Evolutionary conservation across 164 flowering plant genomes (phyloP), one percentile per base, ranked within the genome.

Genomic region (Vitis riparia): DNA sequence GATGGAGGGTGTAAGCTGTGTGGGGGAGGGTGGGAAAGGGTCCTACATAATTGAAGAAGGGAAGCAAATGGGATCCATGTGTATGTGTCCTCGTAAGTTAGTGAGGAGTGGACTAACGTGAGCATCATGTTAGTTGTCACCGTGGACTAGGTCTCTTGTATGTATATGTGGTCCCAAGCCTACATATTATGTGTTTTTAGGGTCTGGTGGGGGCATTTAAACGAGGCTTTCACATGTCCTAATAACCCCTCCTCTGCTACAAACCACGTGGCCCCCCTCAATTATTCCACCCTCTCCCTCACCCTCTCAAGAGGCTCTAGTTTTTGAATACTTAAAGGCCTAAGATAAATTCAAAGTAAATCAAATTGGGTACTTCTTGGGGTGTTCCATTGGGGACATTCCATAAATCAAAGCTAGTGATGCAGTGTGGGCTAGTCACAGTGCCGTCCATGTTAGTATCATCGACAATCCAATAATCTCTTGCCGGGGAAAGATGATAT

Each of bases 201-300:
- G 71, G 66, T 27, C 27, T 65, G 73, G 80, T 78, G 85, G 81
- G 85, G 82, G 69, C 81, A 73, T 61, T 67, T 74, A 65, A 62
- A 76, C 75, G 63, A 77, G 76, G 74, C 49, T 78, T 76, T 78
- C 91, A 85, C 91, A 79, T 87, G 88, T 74, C 76, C 75, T 75
- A 75, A 72, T 80, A 79, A 73, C 80, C 83, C 82, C 75, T 72
- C 73, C 71, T 75, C 82, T 71, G 72, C 83, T 74, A 81, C 92
- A 88, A 67, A 75, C 87, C 93, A 82, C 81, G 81, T 86, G 78
- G 61, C 75, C 51, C 63, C 27, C 71, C 63, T 67, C 67, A 67
- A 72, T 69, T 73, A 63, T 77, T 70, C 68, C 4, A 8, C 59
- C 11, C 55, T 58, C 32, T 47, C 17, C 52, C 23, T 3, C n/a